phyloP scores from a whole-genome alignment of 495 filamentous ascomycete species.

The Hyaloscypha bicolor region DNA sequence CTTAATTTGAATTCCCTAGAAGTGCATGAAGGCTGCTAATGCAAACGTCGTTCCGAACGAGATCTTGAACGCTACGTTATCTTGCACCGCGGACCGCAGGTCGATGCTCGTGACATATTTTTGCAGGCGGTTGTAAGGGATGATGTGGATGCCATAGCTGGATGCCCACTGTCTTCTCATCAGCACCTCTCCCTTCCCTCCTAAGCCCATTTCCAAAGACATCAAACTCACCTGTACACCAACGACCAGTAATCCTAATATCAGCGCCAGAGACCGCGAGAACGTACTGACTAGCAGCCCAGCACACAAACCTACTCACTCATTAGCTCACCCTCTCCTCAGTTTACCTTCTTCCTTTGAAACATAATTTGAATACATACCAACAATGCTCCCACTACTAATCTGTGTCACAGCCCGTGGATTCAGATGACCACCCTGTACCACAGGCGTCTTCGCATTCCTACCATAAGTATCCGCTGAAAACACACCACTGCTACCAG shows the following conservation, averaged over 20 bases:
- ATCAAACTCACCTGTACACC: conserved; percentile 60
- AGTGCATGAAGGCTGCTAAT: conserved; percentile 71
- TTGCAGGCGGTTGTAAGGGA: conserved; percentile 63
- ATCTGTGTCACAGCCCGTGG: conserved; percentile 64
- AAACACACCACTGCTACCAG: not conserved
- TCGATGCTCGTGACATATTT: conserved; percentile 59
- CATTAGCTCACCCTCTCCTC: conserved; percentile 6
- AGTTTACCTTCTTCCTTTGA: not conserved
- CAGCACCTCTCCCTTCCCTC: not conserved
- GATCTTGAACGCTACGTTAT: conserved; percentile 76
- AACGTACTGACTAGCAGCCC: conserved; percentile 76
- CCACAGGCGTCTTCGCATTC: conserved; percentile 35
- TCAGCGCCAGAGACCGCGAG: conserved; percentile 69
- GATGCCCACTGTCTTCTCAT: conserved; percentile 61
- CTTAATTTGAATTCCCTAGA: conserved; percentile 41
- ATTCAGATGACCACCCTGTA: conserved; percentile 43
- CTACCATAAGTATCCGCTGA: conserved; percentile 14
- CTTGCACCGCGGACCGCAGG: conserved; percentile 60
- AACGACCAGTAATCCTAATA: conserved; percentile 72
- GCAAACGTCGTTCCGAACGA: conserved; percentile 78
- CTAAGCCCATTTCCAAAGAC: too few relatives aligned
- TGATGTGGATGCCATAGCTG: conserved; percentile 71
- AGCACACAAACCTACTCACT: conserved; percentile 58
- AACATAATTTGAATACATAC: conserved; percentile 35
- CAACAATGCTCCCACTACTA: conserved; percentile 68